A percentile compares a stretch with the other conserved stretches of the same genome.
phyloP scores from a whole-genome alignment of 805 yeast species.

The Scheffersomyces lignosus region DNA sequence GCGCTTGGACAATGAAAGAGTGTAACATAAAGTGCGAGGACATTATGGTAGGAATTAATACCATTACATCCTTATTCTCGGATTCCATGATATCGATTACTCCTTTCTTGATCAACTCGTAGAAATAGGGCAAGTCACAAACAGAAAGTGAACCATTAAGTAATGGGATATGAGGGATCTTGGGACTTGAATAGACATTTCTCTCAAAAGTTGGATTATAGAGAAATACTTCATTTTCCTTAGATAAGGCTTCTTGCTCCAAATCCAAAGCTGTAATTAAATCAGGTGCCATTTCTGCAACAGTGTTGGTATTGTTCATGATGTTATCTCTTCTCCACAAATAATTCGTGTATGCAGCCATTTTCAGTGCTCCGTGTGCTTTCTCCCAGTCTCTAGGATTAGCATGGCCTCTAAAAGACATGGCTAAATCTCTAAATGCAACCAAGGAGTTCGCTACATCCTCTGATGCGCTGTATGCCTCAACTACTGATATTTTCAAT shows the following conservation, averaged over 20 bases:
- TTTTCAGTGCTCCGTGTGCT: conserved; percentile 9
- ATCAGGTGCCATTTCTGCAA: conserved; percentile 2
- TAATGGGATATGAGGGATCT: conserved; percentile 20
- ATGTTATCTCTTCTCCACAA: conserved; percentile 26
- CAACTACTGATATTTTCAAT: conserved; percentile 28
- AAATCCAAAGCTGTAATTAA: conserved; percentile 7
- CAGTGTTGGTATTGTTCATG: conserved; percentile 9
- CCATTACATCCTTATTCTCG: conserved; percentile 13
- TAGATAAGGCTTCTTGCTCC: conserved; percentile 4
- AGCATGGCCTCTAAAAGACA: conserved; percentile 19
- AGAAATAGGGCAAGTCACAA: conserved; percentile 35
- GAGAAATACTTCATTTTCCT: conserved; percentile 2
- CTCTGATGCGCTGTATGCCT: conserved; percentile 25
- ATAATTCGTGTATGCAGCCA: conserved; percentile 14
- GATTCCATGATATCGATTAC: conserved; percentile 6
- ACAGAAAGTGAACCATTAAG: conserved; percentile 26
- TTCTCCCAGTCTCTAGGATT: conserved; percentile 11
- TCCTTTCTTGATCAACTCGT: conserved; percentile 16
- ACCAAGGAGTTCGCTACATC: conserved; percentile 21
- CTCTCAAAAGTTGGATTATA: conserved; percentile 27
- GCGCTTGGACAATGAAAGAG: conserved; percentile 24
- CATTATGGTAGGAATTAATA: conserved; percentile 17
- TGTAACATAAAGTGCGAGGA: conserved; percentile 26
- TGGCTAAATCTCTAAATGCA: conserved; percentile 20
- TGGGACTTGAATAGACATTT: conserved; percentile 26